Evolutionary conservation across 2,329 filamentous ascomycete genomes (phyloP), one percentile per base, ranked within the genome.

Genomic region (Penicillium italicum): DNA sequence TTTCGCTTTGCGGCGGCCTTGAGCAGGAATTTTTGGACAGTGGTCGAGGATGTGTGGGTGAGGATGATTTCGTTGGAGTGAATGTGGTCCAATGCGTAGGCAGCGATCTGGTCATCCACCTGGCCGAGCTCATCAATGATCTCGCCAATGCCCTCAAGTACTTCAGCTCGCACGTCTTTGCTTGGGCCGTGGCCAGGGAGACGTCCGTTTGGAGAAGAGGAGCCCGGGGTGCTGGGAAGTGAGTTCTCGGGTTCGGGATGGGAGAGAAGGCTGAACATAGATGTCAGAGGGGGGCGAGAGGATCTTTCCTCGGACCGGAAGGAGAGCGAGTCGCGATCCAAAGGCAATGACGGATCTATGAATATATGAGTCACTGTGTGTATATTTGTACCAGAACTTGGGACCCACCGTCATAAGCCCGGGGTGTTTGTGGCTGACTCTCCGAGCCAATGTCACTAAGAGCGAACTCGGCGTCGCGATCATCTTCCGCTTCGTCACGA

Each of bases 111-210:
- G 68, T 96, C 91, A 70, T 97, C 94, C 8, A 91, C 91, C 69
- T 93, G 89, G 62, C 89, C 88, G 54, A 99, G 86, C 76, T 99
- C 94, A 69, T 99, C 94, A 73, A 96, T 89, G 57, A 99, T 91
- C 72, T 99, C 94, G 66, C 91, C 87, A 66, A 99, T 97, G 40
- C 92, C 94, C 66, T 94, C 90, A 62, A 97, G 87, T 26, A 97
- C 88, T 74, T 97, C 94, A 14, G 90, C 90, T 58, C 91, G 89
- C 56, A 97, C 80, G 60, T 95, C 88, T 57, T 89, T 82, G 51
- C 53, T 66, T 28, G 61, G 66, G 9, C 61, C 58, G 28, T 71
- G 66, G 8, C 67, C 66, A 18, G 67, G 63, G 3, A 69, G 40
- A 46, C 66, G 65, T 12, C 72, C 73, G 22, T 66, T 73, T 61